phyloP scores from a whole-genome alignment of 2,329 filamentous ascomycete species.

The Pestalotiopsis fici region DNA sequence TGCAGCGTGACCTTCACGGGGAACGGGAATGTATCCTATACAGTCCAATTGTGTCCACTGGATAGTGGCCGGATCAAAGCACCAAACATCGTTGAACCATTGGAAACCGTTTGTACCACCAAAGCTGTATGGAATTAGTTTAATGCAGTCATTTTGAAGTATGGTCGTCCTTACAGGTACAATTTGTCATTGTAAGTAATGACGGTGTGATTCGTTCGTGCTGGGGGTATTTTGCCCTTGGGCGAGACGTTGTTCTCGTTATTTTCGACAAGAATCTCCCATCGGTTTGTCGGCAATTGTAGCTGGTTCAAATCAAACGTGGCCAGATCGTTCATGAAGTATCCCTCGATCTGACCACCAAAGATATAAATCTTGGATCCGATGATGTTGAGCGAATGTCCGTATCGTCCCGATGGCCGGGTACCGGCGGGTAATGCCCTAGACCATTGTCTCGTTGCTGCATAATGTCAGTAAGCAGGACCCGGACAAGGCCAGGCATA shows the following conservation, averaged over 20 bases:
- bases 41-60: constrained; percentile 89
- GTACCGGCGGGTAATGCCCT: constrained; percentile 85
- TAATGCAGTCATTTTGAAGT: too few species aligned
- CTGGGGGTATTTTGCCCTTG: constrained; percentile 73
- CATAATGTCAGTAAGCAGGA: background rate
- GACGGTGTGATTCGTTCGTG: constrained; percentile 92
- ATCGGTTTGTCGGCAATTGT: constrained; percentile 86
- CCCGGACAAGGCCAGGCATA: background rate
- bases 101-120: constrained; percentile 93
- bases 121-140: constrained; percentile 59
- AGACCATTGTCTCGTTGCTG: constrained; percentile 98
- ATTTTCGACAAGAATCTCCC: constrained; percentile 88
- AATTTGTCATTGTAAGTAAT: constrained; percentile 92
- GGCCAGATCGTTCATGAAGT: constrained; percentile 96
- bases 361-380: constrained; percentile 98
- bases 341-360: constrained; percentile 94
- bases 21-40: constrained; percentile 94
- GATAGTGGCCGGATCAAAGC: constrained; percentile 82
- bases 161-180: constrained; percentile 72
- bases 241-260: constrained; percentile 62
- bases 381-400: constrained; percentile 93
- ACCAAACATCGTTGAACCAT: constrained; percentile 99
- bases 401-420: constrained; percentile 87
- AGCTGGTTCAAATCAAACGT: constrained; percentile 95
- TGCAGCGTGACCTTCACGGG: constrained; percentile 91